These are phyloP conservation scores for Mortierella claussenii DNA, from an alignment of 192 early-diverging fungal genomes.

Conservation along the genomic window DNA sequence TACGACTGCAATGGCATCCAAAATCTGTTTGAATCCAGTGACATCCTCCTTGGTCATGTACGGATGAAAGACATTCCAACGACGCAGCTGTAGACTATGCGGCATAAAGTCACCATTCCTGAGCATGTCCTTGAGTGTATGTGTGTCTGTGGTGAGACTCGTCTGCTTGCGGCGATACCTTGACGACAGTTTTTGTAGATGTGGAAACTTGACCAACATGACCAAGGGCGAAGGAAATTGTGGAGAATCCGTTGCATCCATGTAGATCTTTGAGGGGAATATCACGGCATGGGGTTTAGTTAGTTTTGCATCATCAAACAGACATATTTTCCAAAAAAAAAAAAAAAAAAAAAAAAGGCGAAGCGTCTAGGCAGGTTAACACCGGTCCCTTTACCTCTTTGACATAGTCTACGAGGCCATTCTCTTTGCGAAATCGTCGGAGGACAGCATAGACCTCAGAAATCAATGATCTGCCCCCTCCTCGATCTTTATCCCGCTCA, in stretches of 20 bases:
- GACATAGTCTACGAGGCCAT: constrained; percentile 50
- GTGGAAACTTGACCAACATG: constrained; percentile 64
- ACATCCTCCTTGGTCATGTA: constrained; percentile 61
- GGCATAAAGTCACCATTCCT: constrained; percentile 34
- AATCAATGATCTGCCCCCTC: constrained; percentile 33
- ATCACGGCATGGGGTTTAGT: no score
- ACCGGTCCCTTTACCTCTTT: constrained; percentile 44
- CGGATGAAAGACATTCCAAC: constrained; percentile 54
- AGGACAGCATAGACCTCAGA: constrained; percentile 60
- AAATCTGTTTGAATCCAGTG: constrained; percentile 30
- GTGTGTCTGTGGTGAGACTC: constrained; percentile 50
- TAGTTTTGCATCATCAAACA: neutral
- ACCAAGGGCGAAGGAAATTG: constrained; percentile 59
- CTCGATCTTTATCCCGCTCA: constrained; percentile 48
- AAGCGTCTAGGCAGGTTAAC: no score
- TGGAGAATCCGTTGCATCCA: constrained; percentile 59
- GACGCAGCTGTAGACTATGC: constrained; percentile 43
- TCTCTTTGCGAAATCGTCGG: constrained; percentile 56
- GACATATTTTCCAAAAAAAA: neutral
- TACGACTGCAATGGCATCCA: constrained; percentile 34
- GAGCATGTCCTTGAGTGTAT: constrained; percentile 57
- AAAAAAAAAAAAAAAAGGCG: neutral
- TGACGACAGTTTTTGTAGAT: constrained; percentile 48
- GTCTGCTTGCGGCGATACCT: constrained; percentile 55
- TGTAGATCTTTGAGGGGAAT: constrained; percentile 52